Evolutionary conservation across 1,284 basidiomycete genomes (phyloP).

Genomic region (Anthracocystis setariae): DNA sequence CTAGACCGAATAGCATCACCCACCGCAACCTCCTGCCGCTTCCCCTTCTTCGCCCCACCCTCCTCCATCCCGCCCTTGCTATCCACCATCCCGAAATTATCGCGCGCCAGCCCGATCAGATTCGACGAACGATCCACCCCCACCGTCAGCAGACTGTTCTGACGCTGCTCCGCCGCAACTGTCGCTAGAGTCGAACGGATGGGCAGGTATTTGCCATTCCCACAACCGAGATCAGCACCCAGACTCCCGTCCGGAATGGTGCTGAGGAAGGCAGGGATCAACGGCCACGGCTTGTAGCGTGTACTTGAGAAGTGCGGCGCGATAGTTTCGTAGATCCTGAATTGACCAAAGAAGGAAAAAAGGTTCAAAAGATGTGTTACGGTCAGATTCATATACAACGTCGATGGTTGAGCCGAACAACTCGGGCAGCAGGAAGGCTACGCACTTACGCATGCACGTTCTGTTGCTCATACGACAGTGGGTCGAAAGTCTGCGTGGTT

Average conservation of each 20-base stretch:
- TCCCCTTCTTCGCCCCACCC: neutral
- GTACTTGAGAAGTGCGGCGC: slow-evolving; percentile 92
- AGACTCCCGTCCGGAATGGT: slow-evolving; percentile 80
- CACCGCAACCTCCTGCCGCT: slow-evolving; percentile 60
- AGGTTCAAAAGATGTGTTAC: neutral
- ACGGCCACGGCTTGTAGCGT: slow-evolving; percentile 97
- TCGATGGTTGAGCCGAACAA: too few relatives aligned
- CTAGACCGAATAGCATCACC: slow-evolving; percentile 60
- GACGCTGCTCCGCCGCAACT: neutral
- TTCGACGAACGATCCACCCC: slow-evolving; percentile 79
- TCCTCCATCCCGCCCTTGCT: neutral
- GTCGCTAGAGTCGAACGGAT: slow-evolving; percentile 59
- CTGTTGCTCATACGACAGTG: slow-evolving; percentile 58
- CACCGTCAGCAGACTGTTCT: slow-evolving; percentile 49
- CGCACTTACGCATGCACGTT: slow-evolving; percentile 66
- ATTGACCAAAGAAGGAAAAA: neutral
- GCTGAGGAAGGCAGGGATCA: slow-evolving; percentile 83
- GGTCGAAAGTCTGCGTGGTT: slow-evolving; percentile 15
- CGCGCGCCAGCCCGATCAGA: slow-evolving; percentile 51
- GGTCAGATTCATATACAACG: slow-evolving; percentile 10
- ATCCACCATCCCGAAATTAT: slow-evolving; percentile 43
- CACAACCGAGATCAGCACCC: slow-evolving; percentile 93
- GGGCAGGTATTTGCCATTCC: slow-evolving; percentile 93
- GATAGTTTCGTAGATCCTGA: slow-evolving; percentile 83
- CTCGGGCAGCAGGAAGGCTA: slow-evolving; percentile 6